Evolutionary conservation across 2,329 filamentous ascomycete species (phyloP), one percentile per base, ranked within the genome.

Genomic region (Aspergillus sp.): DNA sequence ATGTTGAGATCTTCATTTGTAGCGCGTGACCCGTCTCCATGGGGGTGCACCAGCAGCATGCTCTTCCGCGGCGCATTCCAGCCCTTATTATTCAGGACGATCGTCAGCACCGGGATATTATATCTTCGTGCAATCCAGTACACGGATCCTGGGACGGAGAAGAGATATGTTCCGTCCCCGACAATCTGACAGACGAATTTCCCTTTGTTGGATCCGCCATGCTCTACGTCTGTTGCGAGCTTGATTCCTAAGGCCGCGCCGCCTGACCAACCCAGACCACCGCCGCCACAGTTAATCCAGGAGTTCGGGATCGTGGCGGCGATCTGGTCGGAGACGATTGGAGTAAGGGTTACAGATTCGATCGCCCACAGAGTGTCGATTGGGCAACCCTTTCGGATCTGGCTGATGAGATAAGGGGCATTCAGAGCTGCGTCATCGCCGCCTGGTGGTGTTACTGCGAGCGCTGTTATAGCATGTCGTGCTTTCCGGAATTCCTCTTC

Each of bases 271-370:
- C 90, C 90, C 0, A 93, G 84, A 2, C 90, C 90, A 14, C 89
- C 90, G 1, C 88, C 90, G 1, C 90, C 90, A 69, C 90, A 93
- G 71, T 92, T 93, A 67, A 93, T 85, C 88, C 88, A 92, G 0
- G 85, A 86, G 0, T 89, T 89, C 0, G 90, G 90, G 0, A 85
- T 68, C 0, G 82, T 86, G 2, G 86, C 82, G 65, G 87, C 86
- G 7, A 95, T 76, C 62, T 92, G 89, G 63, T 95, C 89, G 25
- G 85, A 81, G 1, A 92, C 86, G 27, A 86, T 82, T 0, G 73
- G 73, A 0, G 87, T 86, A 86, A 0, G 90, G 0, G 90, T 95
- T 0, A 95, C 90, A 0, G 90, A 87, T 74, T 95, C 90, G 44
- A 95, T 79, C 3, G 86, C 87, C 77, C 84, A 93, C 59, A 93